Evolutionary conservation across 139 green algal species (phyloP), one percentile per base, ranked within the genome.

Genomic region (Coelastrella sp.): DNA sequence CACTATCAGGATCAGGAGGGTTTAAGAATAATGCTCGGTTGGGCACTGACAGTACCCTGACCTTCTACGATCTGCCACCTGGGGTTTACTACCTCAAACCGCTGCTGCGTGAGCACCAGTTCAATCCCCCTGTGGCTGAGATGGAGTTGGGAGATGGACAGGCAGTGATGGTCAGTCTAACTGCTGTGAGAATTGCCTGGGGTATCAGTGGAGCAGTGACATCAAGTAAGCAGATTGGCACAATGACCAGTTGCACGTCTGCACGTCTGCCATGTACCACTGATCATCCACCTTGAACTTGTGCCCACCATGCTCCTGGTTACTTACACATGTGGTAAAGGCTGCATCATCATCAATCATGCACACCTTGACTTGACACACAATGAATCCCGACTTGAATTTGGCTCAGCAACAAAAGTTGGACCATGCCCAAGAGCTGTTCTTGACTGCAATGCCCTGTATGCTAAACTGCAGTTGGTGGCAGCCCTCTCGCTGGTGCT

Each of bases 31-130:
- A 84, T 19, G 62, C 62, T 34, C 57, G 78, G 25, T 53, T 84
- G 19, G 59, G 78, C 9, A 5, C 60, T 15, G 78, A 84, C 78
- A 45, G 40, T 2, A 64, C 35, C 21, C 27, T 76, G 7, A 51
- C 62, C 9, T 84, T 84, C 78, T 48, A 62, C 5, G 62, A 62
- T 27, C n/a, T 75, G 17, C 62, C 64, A 40, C 78, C 78, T 48
- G 78, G 60, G 11, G 60, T 45, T 13, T 84, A 84, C n/a, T 84
- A 84, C 9, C 41, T 84, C 8, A 74, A 75, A n/a, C 78, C 78
- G 2, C 32, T 84, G 78, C 62, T 84, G 41, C 40, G 78, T 3
- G 78, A 84, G 78, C 78, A 84, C 32, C 38, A 27, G 7, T 84
- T 84, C 62, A 60, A 84, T 15, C 78, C 78, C 7, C 60, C 78